These are phyloP conservation scores for Cutaneotrichosporon cyanovorans DNA, from an alignment of 1,284 basidiomycete species.

Conservation along the genomic window DNA sequence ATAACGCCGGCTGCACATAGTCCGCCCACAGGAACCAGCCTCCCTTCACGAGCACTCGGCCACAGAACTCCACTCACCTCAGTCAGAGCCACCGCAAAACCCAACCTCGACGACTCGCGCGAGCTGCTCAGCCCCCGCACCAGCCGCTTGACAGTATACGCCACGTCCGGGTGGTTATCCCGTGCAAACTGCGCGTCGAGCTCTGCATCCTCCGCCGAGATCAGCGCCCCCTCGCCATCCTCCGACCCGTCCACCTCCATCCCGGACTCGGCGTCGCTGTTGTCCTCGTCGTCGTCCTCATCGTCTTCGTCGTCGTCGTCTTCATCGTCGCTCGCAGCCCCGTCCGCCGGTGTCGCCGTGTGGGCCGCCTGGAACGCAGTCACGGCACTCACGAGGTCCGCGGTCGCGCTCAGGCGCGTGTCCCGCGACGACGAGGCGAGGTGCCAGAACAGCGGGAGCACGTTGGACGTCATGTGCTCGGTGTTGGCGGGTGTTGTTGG, in stretches of 20 bases:
- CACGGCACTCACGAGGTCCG: conserved; percentile 70
- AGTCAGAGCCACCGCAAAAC: conserved; percentile 91
- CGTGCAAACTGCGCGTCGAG: conserved; percentile 48
- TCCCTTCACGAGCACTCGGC: not conserved
- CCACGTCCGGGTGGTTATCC: conserved; percentile 76
- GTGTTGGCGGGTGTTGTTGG: not conserved
- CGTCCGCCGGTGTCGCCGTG: conserved; percentile 5
- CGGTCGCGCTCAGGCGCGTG: conserved; percentile 74
- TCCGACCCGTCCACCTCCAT: conserved; percentile 44
- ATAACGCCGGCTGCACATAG: no score
- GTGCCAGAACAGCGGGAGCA: conserved; percentile 85
- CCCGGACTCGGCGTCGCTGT: conserved; percentile 49
- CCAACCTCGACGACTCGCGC: conserved; percentile 82
- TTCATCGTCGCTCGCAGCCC: conserved; percentile 29
- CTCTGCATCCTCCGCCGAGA: conserved; percentile 34
- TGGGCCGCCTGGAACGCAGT: conserved; percentile 65
- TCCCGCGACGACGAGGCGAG: conserved; percentile 74
- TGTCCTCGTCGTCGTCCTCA: conserved; percentile 48
- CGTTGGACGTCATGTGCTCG: conserved; percentile 36
- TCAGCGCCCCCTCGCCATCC: conserved; percentile 41
- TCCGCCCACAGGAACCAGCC: no score
- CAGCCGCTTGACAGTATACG: conserved; percentile 76
- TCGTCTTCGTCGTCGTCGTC: conserved; percentile 30
- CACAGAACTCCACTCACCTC: conserved; percentile 57
- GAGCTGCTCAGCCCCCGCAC: conserved; percentile 83